Percentiles rank a stretch among this genome's conserved stretches.
phyloP scores from a whole-genome alignment of 2,329 filamentous ascomycete species.

The Aspergillus hortae region DNA sequence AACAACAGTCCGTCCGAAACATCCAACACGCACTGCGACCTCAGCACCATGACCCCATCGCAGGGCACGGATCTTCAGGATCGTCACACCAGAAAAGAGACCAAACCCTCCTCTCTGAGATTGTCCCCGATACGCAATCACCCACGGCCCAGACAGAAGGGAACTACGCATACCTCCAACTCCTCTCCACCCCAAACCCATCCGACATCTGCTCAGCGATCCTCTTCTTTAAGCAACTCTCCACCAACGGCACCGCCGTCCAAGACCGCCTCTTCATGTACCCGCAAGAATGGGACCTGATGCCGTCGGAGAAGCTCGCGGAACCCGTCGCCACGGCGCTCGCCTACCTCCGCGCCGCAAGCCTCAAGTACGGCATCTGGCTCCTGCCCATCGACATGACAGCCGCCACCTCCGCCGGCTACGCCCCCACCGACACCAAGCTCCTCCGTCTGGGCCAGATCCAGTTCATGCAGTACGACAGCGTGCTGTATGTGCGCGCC shows the following conservation, averaged over 20 bases:
- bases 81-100: constrained; percentile 21
- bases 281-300: constrained; percentile 43
- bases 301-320: constrained; percentile 19
- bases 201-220: constrained; percentile 45
- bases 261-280: constrained; percentile 46
- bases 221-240: constrained; percentile 41
- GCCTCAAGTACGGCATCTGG: constrained; percentile 39
- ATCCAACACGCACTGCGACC: constrained; percentile 66
- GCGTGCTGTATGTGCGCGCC: constrained; percentile 41
- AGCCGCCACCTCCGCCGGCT: constrained; percentile 28
- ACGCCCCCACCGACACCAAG: constrained; percentile 32
- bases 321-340: constrained; percentile 31
- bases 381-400: constrained; percentile 41
- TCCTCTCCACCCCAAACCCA: constrained; percentile 41
- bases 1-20: constrained; percentile 77
- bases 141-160: constrained; percentile 10
- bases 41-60: constrained; percentile 12
- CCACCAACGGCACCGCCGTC: constrained; percentile 29
- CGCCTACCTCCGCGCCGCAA: constrained; percentile 35
- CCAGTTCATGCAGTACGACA: constrained; percentile 42
- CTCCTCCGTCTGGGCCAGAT: constrained; percentile 36
- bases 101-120: constrained; percentile 14
- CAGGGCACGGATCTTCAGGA: constrained; percentile 12
- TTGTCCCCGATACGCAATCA: constrained; percentile 3
- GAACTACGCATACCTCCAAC: constrained; percentile 42